Conservation (phyloP, 2,329 filamentous ascomycete genomes). For the Falciphora oryzae region DNA sequence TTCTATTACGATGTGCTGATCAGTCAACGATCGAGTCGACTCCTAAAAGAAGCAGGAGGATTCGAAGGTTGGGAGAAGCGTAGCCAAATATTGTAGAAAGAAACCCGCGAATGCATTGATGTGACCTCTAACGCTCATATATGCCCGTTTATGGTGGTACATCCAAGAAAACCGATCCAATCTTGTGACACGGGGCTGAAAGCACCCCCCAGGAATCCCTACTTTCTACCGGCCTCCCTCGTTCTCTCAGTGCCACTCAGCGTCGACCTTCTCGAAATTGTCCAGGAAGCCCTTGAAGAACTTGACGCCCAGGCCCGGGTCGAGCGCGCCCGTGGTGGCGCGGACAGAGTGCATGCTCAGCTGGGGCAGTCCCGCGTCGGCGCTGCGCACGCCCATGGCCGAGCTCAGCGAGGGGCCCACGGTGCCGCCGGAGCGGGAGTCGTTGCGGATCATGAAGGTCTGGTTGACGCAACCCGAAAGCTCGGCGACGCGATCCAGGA, state of each 20-base stretch:
- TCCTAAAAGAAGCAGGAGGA: no score
- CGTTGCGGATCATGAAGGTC: constrained; percentile 92
- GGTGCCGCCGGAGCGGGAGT: constrained; percentile 81
- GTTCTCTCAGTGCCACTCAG: constrained; percentile 52
- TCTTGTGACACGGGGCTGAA: no score
- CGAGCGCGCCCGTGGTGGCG: constrained; percentile 77
- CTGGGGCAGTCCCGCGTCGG: constrained; percentile 87
- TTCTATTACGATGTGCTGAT: no score
- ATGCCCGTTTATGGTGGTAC: no score
- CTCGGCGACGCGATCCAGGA: constrained; percentile 74
- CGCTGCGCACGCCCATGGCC: constrained; percentile 72
- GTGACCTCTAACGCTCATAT: no score
- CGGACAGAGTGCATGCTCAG: constrained; percentile 91
- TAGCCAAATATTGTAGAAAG: no score
- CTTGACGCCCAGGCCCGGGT: constrained; percentile 82
- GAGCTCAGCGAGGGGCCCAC: constrained; percentile 88
- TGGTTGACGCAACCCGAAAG: constrained; percentile 68
- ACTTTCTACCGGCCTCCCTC: no score
- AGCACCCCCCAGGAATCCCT: no score
- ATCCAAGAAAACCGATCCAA: no score
- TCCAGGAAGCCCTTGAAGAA: constrained; percentile 89
- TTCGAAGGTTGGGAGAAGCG: no score
- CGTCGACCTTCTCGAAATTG: constrained; percentile 77
- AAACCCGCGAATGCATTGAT: no score
- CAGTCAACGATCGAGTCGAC: no score